Evolutionary conservation across 1,139 yeast species (phyloP), one percentile per base, ranked within the genome.

Genomic region (Pichia sp.): DNA sequence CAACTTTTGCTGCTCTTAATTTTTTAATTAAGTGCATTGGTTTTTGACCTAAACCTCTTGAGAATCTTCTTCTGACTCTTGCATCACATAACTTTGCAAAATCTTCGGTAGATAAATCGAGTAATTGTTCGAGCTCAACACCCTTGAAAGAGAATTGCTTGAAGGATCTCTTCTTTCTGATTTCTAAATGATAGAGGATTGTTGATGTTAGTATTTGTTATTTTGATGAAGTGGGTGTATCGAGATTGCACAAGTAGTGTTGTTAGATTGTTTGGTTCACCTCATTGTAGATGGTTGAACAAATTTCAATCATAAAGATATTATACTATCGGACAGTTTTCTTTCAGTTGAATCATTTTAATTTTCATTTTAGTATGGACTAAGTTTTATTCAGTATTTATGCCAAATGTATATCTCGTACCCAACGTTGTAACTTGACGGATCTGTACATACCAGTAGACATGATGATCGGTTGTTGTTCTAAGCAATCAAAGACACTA

Each of bases 21-120:
- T 93, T 93, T 79, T 84, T 88, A 75, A 91, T 82, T 72, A 93
- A 79, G 71, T 95, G 94, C 83, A 81, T 83, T 74, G 95, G 94
- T 78, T 85, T 86, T 70, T 85, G 71, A 69, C 86, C 91, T 66
- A 89, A 79, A 75, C 97, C 97, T 78, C 95, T 84, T 71, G 89
- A 83, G 76, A 89, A 85, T 84, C 95, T 88, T 84, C 98, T 85
- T 83, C 97, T 89, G 68, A 91, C 96, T 79, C 98, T 86, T 66
- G 98, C 95, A 68, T 85, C 86, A 67, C 95, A 88, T 68, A 91
- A 78, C 73, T 88, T 83, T 73, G 93, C 83, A 75, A 93, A 89
- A 68, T 91, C 97, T 76, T 89, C 96, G 62, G 89, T 84, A 71
- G 89, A 79, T 80, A 91, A 75, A 72, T 84, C 93, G 69, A 89